Conservation (phyloP, 2,329 filamentous ascomycete genomes). For the Anthostomella pinea region DNA sequence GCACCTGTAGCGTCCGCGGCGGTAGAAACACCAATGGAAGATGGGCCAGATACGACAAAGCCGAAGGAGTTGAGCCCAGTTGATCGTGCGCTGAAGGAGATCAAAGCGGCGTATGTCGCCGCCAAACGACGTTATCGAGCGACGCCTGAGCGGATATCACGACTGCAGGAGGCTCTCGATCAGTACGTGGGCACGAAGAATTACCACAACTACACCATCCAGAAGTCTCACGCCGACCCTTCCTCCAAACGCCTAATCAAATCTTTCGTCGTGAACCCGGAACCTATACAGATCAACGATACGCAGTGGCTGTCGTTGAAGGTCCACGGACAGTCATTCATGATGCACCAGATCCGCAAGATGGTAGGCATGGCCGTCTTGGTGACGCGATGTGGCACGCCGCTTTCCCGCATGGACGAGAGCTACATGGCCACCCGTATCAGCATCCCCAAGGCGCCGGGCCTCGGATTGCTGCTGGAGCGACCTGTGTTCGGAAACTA, state of each 20-base stretch:
- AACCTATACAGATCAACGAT: constrained; percentile 80
- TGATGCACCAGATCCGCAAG: constrained; percentile 99
- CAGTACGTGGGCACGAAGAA: constrained; percentile 82
- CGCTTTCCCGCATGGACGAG: constrained; percentile 66
- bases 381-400: constrained; percentile 78
- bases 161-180: constrained; percentile 72
- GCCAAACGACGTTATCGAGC: constrained; percentile 87
- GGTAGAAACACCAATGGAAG: too few relatives aligned
- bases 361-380: constrained; percentile 95
- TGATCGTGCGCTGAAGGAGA: constrained; percentile 65
- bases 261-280: constrained; percentile 75
- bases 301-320: constrained; percentile 96
- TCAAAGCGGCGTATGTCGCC: constrained; percentile 77
- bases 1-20: constrained; percentile 21
- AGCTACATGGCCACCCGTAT: constrained; percentile 72
- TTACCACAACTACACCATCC: constrained; percentile 97
- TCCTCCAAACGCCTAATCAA: constrained; percentile 90
- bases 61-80: constrained; percentile 48
- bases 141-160: constrained; percentile 64
- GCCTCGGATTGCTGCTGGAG: constrained; percentile 83
- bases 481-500: constrained; percentile 88
- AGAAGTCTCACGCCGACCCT: constrained; percentile 77
- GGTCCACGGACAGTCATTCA: constrained; percentile 97
- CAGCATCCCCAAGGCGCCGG: constrained; percentile 90
- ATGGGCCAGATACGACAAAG: constrained; percentile 25